phyloP scores from a whole-genome alignment of 495 filamentous ascomycete species.

The Friedmanniomyces endolithicus region DNA sequence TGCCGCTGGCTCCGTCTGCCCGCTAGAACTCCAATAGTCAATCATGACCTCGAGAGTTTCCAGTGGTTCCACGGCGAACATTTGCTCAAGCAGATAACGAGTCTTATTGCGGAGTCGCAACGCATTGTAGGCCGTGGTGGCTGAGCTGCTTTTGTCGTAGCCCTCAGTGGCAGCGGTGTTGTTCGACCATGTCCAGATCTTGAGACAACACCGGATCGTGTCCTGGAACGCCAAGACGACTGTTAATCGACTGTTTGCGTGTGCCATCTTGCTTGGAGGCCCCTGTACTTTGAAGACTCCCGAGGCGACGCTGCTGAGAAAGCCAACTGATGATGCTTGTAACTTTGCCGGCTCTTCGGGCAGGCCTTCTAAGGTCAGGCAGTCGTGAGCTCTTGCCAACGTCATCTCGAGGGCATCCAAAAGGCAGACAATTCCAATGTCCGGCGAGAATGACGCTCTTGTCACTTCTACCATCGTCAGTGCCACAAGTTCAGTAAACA shows the following conservation, averaged over 20 bases:
- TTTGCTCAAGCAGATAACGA: conserved; percentile 74
- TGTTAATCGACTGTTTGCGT: conserved; percentile 86
- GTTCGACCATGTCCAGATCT: conserved; percentile 87
- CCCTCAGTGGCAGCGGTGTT: conserved; percentile 41
- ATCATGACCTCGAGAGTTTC: conserved; percentile 88
- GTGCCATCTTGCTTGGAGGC: conserved; percentile 56
- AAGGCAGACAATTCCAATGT: conserved; percentile 60
- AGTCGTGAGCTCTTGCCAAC: conserved; percentile 77
- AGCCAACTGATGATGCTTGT: conserved; percentile 75
- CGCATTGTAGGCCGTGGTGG: conserved; percentile 82
- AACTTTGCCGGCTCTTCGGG: conserved; percentile 56
- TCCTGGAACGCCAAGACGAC: conserved; percentile 96
- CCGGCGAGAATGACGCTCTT: conserved; percentile 36
- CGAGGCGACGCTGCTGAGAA: conserved; percentile 95
- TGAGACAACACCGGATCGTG: conserved; percentile 78
- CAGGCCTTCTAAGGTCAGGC: conserved; percentile 57
- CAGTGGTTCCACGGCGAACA: conserved; percentile 86
- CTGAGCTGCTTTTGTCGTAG: conserved; percentile 56
- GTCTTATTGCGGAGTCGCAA: conserved; percentile 80
- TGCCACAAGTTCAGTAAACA: conserved; percentile 50
- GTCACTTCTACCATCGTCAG: conserved; percentile 38
- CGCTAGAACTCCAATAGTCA: conserved; percentile 54
- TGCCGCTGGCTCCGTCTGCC: conserved; percentile 23
- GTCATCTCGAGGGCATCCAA: conserved; percentile 84
- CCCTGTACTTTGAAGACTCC: conserved; percentile 77